Conservation (phyloP, 352 stramenopile species). For the Globisporangium takayamanum region DNA sequence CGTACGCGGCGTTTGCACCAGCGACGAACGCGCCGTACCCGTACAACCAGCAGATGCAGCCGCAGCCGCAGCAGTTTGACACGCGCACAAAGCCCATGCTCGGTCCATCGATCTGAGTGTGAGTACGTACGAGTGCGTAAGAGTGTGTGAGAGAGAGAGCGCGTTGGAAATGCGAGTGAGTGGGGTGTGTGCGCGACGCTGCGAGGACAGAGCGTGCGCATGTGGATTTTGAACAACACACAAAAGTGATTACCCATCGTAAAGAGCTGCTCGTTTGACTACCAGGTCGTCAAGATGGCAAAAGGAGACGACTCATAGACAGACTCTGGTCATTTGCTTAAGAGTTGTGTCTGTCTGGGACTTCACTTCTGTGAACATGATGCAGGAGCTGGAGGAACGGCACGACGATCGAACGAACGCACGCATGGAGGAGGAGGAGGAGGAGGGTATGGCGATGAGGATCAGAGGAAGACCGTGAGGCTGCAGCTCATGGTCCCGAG, state of each 20-base stretch:
- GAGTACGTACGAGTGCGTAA: not conserved
- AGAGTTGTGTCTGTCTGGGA: too few relatives aligned
- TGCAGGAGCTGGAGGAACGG: not conserved
- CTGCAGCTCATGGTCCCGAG: constrained; percentile 44
- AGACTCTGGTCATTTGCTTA: too few relatives aligned
- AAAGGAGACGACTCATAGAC: too few relatives aligned
- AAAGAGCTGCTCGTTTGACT: too few relatives aligned
- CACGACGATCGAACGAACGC: not conserved
- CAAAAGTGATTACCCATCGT: too few relatives aligned
- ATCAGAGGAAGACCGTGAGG: constrained; percentile 39
- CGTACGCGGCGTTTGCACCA: constrained; percentile 13
- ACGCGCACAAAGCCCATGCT: constrained; percentile 3
- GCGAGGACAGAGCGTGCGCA: too few relatives aligned
- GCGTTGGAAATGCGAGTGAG: too few relatives aligned
- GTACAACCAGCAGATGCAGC: constrained; percentile 4
- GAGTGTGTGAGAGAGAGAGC: not conserved
- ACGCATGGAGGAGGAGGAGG: not conserved
- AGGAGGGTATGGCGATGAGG: not conserved
- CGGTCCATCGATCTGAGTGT: constrained; percentile 8
- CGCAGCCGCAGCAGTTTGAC: constrained; percentile 2
- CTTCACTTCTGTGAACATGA: too few relatives aligned
- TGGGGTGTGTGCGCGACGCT: too few relatives aligned
- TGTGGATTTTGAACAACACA: too few relatives aligned
- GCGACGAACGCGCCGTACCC: constrained; percentile 7
- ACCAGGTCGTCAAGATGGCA: too few relatives aligned